Percentiles rank a stretch among this genome's conserved stretches.
Evolutionary conservation across 139 green algal genomes (phyloP).

Genomic region (Chlamydomonas urium): DNA sequence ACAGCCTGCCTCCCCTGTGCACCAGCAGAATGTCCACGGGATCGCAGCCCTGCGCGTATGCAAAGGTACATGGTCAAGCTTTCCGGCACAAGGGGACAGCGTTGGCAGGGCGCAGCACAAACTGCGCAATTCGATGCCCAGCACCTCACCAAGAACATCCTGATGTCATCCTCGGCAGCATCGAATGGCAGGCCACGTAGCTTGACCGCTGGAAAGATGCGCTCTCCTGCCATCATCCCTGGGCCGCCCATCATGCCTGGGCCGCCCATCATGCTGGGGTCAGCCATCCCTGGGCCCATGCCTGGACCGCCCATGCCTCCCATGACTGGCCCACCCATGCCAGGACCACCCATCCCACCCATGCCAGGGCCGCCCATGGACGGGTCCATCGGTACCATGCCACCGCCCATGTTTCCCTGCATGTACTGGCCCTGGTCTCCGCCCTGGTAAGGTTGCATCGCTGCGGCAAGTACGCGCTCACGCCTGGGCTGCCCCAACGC

Average conservation of each 20-base stretch:
- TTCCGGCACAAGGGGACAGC: too few relatives aligned
- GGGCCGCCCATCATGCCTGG: constrained; percentile 10
- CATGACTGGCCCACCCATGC: too few relatives aligned
- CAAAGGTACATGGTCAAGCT: too few relatives aligned
- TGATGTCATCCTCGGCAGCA: constrained; percentile 69
- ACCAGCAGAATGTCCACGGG: constrained; percentile 71
- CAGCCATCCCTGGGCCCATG: constrained; percentile 3
- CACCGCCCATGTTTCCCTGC: too few relatives aligned
- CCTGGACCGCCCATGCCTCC: background rate
- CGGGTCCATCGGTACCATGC: too few relatives aligned
- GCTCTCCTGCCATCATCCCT: constrained; percentile 11
- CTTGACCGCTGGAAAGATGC: constrained; percentile 28
- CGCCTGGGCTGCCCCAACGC: too few relatives aligned
- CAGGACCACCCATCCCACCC: constrained; percentile 1
- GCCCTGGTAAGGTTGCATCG: too few relatives aligned
- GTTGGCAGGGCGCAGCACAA: background rate
- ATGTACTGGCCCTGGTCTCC: too few relatives aligned
- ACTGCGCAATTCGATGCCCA: background rate
- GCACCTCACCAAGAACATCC: constrained; percentile 65
- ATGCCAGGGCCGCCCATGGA: background rate
- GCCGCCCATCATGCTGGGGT: constrained; percentile 4
- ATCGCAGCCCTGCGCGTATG: constrained; percentile 65
- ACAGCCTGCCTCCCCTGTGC: constrained; percentile 56
- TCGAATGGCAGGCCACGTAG: constrained; percentile 76
- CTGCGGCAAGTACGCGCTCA: too few relatives aligned